A percentile compares a stretch with the other conserved stretches of the same genome.
These are phyloP conservation scores for Rhazya stricta DNA, from an alignment of 257 asterid genomes.

Conservation along the genomic window DNA sequence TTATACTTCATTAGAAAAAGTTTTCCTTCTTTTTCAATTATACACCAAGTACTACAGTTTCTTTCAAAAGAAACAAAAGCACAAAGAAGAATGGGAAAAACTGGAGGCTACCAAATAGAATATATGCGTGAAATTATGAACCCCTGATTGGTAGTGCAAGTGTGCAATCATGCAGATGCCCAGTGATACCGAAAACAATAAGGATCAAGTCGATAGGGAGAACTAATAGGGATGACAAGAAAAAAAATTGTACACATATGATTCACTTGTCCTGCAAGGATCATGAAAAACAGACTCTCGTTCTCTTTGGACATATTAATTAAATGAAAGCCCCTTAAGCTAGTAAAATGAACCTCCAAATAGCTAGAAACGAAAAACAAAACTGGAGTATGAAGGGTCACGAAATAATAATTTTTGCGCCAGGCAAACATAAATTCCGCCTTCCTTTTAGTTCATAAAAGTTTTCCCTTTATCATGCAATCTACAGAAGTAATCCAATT, in stretches of 20 bases:
- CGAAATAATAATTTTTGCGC: background rate
- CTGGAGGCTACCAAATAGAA: background rate
- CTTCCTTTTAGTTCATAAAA: background rate
- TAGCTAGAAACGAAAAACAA: background rate
- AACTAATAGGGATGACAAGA: background rate
- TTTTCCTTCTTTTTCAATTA: background rate
- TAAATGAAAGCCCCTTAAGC: background rate
- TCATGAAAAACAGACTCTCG: background rate
- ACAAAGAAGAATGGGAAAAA: background rate
- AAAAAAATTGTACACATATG: background rate
- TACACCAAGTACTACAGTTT: background rate
- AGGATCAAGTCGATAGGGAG: background rate
- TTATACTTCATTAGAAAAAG: too few species aligned
- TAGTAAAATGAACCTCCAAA: background rate
- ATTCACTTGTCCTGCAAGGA: background rate
- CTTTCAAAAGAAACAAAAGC: too few species aligned
- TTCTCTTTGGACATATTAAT: background rate
- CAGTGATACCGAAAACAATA: background rate
- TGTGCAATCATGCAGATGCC: background rate
- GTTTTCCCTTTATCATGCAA: conserved; percentile 18
- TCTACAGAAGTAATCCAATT: conserved; percentile 11
- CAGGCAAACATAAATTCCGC: background rate
- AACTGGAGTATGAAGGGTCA: background rate
- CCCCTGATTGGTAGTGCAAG: background rate
- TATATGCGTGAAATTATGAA: background rate